Evolutionary conservation across 169 alveolate genomes (phyloP).

Genomic region (Plasmodium knowlesi): DNA sequence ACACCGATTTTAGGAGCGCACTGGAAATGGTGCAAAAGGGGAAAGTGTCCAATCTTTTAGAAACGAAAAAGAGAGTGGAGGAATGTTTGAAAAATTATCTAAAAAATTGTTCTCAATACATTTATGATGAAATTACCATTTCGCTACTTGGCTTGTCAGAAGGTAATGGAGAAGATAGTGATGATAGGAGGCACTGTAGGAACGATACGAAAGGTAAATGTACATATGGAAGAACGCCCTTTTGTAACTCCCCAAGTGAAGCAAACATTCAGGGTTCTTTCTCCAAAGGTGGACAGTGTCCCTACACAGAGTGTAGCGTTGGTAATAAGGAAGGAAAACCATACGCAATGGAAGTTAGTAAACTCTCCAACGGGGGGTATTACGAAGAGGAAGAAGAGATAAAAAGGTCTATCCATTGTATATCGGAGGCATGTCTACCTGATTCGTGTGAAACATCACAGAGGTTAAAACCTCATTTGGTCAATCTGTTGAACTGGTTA

Average conservation of each 20-base stretch:
- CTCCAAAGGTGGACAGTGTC: background rate
- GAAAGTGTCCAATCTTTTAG: background rate
- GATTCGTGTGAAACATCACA: background rate
- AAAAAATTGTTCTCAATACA: conserved; percentile 15
- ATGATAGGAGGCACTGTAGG: background rate
- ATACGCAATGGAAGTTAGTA: background rate
- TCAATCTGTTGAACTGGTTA: background rate
- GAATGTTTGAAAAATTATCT: conserved; percentile 19
- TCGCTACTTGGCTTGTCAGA: conserved; percentile 13
- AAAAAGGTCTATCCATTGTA: background rate
- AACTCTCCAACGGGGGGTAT: background rate
- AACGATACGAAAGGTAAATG: background rate
- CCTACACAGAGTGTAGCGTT: background rate
- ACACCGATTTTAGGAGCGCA: background rate
- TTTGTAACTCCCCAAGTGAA: background rate
- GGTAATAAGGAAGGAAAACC: background rate
- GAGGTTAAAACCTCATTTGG: background rate
- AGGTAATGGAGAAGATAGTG: background rate
- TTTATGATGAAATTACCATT: conserved; percentile 17
- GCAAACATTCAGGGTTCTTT: background rate
- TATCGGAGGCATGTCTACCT: background rate
- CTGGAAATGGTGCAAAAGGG: conserved; percentile 19
- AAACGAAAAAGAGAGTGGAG: conserved; percentile 20
- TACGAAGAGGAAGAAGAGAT: background rate
- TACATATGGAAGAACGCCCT: background rate